Evolutionary conservation across 2,329 filamentous ascomycete species (phyloP).

Genomic region (Remersonia thermophila): DNA sequence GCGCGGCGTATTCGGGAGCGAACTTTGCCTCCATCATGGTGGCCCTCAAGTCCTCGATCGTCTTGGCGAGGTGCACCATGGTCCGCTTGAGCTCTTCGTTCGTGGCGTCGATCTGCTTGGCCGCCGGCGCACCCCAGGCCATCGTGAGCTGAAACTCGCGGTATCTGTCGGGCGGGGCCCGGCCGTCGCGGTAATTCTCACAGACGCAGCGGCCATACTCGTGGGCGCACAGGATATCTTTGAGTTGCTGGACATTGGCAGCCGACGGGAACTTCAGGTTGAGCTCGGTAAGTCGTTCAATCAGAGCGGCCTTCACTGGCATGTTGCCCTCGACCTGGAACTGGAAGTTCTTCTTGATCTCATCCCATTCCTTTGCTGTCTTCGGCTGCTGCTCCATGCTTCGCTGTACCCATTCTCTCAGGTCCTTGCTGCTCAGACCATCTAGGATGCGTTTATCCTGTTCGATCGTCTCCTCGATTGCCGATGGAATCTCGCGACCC

Average conservation of each 20-base stretch:
- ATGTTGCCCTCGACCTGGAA: background rate
- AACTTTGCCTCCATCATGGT: conserved; percentile 5
- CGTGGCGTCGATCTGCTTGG: background rate
- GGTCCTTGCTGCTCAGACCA: background rate
- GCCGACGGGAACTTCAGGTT: conserved; percentile 4
- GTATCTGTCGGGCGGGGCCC: conserved; percentile 4
- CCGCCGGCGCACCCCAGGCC: background rate
- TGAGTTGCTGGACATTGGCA: background rate
- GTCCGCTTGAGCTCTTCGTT: conserved; percentile 10
- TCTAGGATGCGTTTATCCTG: background rate
- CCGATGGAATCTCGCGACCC: background rate
- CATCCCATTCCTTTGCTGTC: background rate
- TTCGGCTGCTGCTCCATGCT: background rate
- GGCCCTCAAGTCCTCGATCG: conserved; percentile 6
- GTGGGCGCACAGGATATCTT: conserved; percentile 6
- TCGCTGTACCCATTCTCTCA: background rate
- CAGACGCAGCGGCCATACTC: background rate
- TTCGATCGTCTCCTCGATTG: background rate
- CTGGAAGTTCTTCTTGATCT: background rate
- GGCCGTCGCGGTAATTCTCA: conserved; percentile 9
- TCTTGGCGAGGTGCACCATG: conserved; percentile 8
- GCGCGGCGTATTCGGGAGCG: conserved; percentile 2
- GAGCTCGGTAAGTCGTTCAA: background rate
- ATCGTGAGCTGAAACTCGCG: conserved; percentile 1
- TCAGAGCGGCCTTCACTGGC: background rate